These are phyloP conservation scores for Beauveria sp. DNA, from an alignment of 2,329 filamentous ascomycete species.

Conservation along the genomic window DNA sequence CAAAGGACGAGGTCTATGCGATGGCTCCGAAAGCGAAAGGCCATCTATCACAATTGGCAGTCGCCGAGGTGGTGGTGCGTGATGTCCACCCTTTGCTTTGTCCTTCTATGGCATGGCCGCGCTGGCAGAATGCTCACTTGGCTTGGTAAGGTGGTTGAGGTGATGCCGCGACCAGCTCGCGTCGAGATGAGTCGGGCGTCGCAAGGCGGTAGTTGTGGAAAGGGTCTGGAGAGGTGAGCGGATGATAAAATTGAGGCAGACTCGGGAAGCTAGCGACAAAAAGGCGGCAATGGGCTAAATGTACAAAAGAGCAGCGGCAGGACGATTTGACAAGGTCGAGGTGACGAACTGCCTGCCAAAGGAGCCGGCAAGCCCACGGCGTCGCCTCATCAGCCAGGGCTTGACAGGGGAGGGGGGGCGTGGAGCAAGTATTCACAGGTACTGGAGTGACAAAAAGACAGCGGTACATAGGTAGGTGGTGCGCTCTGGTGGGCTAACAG, in stretches of 20 bases:
- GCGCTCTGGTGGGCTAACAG: not conserved
- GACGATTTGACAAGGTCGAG: not conserved
- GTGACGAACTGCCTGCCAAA: not conserved
- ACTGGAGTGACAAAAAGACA: too few species aligned
- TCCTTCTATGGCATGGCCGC: constrained; percentile 2
- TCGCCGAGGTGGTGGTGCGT: not conserved
- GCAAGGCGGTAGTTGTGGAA: not conserved
- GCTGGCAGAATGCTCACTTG: not conserved
- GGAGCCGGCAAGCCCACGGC: not conserved
- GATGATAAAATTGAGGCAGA: not conserved
- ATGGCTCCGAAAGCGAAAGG: not conserved
- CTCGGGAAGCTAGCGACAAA: not conserved
- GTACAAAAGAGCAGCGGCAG: not conserved
- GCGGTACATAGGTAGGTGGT: not conserved
- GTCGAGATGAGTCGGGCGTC: not conserved
- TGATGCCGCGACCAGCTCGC: not conserved
- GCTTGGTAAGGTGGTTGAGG: not conserved
- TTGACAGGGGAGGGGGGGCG: not conserved
- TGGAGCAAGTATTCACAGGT: not conserved
- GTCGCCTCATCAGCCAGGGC: not conserved
- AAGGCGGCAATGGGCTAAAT: not conserved
- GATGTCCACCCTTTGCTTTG: not conserved
- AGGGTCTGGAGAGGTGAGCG: not conserved
- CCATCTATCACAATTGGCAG: not conserved
- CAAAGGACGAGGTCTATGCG: not conserved